A percentile compares a stretch with the other conserved stretches of the same genome.
Conservation (phyloP, 768 basidiomycete species). For the Termitomyces sp. region DNA sequence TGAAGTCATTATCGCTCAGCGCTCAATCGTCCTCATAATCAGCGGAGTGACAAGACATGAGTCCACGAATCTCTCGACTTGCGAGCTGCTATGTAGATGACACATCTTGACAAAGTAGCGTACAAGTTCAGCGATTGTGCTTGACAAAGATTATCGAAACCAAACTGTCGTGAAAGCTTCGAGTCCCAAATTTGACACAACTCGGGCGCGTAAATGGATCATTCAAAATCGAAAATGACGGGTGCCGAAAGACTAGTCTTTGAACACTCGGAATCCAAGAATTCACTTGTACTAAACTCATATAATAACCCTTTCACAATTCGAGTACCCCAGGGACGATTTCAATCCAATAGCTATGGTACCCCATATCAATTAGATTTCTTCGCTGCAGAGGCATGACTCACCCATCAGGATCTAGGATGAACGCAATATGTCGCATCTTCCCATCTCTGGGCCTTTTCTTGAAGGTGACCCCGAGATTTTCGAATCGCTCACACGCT, state of each 20-base stretch:
- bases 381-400: constrained; percentile 3
- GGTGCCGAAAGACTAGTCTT: background rate
- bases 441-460: constrained; percentile 81
- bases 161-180: no score
- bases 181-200: background rate
- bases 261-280: background rate
- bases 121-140: no score
- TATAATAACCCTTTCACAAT: constrained; percentile 12
- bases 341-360: constrained; percentile 54
- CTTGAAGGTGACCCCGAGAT: constrained; percentile 77
- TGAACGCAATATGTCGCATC: constrained; percentile 82
- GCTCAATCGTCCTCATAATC: no score
- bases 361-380: background rate
- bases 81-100: no score
- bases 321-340: constrained; percentile 32
- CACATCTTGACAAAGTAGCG: no score
- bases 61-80: no score
- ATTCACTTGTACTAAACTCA: no score
- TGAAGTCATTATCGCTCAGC: no score
- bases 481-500: constrained; percentile 81
- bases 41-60: no score
- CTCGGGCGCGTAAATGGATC: background rate
- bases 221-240: no score
- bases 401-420: constrained; percentile 81
- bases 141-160: no score